Evolutionary conservation across 1,284 basidiomycete genomes (phyloP).

Genomic region (Cronartium quercuum): DNA sequence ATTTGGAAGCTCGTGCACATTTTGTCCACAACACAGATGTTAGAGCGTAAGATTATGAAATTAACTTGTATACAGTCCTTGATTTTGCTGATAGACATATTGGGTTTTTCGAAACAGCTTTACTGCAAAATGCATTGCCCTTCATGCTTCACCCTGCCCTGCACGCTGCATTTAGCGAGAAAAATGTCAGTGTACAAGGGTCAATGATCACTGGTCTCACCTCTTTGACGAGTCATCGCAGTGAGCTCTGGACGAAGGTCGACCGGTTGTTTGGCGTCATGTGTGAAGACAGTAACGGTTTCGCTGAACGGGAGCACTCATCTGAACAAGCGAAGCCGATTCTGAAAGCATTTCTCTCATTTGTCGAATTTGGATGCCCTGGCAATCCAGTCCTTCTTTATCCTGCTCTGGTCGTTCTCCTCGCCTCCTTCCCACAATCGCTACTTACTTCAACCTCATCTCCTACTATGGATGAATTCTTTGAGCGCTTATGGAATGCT

Average conservation of each 20-base stretch:
- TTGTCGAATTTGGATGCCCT: conserved; percentile 20
- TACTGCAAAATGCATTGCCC: conserved; percentile 16
- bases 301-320: background rate
- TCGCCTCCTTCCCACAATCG: conserved; percentile 20
- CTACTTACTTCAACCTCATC: background rate
- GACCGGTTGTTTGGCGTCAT: background rate
- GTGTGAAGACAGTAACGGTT: background rate
- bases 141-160: conserved; percentile 6
- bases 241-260: background rate
- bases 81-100: no score
- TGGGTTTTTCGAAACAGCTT: conserved; percentile 11
- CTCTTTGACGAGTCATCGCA: background rate
- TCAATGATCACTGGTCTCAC: conserved; percentile 26
- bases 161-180: conserved; percentile 13
- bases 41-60: conserved; percentile 25
- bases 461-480: conserved; percentile 9
- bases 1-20: conserved; percentile 30
- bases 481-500: conserved; percentile 32
- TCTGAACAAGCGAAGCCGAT: background rate
- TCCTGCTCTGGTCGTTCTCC: conserved; percentile 23
- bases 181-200: conserved; percentile 25
- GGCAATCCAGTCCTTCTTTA: conserved; percentile 34
- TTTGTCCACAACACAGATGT: conserved; percentile 11
- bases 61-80: no score
- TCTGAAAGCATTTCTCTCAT: conserved; percentile 11